Percentiles rank a stretch among this genome's conserved stretches.
Evolutionary conservation across 306 rosid genomes (phyloP).

Genomic region (Prunus mume): DNA sequence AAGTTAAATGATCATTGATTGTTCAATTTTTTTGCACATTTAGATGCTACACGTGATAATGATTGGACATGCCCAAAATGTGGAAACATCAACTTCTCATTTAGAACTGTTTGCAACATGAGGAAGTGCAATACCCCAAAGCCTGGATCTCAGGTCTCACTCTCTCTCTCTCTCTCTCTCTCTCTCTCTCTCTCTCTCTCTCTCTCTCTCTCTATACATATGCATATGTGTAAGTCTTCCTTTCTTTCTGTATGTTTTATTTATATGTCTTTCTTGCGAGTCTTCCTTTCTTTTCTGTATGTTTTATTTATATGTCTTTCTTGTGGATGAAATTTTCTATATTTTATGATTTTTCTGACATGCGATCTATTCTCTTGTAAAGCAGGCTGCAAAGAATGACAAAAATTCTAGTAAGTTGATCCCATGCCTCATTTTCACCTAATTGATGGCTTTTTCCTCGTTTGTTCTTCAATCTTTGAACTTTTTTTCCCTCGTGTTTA

Average conservation of each 20-base stretch:
- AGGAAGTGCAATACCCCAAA: conserved; percentile 98
- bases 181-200: conserved; percentile 20
- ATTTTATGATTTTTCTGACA: conserved; percentile 22
- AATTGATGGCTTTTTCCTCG: conserved; percentile 11
- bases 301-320: neutral
- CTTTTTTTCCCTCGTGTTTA: conserved; percentile 17
- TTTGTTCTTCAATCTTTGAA: neutral
- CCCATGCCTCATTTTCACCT: neutral
- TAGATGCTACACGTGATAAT: conserved; percentile 90
- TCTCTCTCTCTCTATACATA: neutral
- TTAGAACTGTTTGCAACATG: conserved; percentile 95
- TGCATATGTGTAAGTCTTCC: neutral
- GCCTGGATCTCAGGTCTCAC: conserved; percentile 92
- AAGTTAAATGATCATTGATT: neutral
- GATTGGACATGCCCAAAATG: conserved; percentile 99
- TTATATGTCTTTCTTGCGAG: neutral
- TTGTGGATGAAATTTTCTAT: neutral
- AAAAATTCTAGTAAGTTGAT: conserved; percentile 76
- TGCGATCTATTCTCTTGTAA: conserved; percentile 10
- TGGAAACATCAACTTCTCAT: conserved; percentile 95
- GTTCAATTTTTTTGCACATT: neutral
- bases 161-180: neutral
- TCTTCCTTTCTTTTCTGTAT: neutral
- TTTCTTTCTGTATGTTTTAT: neutral
- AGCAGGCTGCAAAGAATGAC: conserved; percentile 73